Base-by-base conservation (phyloP, 2,329 filamentous ascomycete species). In the Xylaria sp. region DNA sequence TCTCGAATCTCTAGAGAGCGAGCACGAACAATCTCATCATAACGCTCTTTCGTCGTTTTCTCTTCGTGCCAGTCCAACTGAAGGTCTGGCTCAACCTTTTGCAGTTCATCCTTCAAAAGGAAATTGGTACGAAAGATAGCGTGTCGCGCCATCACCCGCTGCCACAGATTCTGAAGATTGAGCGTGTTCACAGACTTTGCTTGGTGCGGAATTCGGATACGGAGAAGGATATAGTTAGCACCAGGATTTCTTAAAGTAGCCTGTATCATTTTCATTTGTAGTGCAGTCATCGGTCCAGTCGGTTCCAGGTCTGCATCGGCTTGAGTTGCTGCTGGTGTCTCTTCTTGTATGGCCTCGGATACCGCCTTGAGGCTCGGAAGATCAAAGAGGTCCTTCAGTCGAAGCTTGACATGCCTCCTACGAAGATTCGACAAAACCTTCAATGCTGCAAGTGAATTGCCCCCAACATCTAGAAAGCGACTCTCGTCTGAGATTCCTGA, bases 211-310 rank as follows among this genome's bases (percentile, higher is more conserved):
- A 61, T 61, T n/a, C 35, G 33, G 23, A 61, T 61, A 35, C 51
- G 58, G 14, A 61, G 58, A 31, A 61, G 58, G 1, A 54, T 28
- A 28, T 14, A 28, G 9, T 61, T 61, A 8, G 51, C 58, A 42
- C 58, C 58, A 7, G 51, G 58, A 19, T 14, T 37, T 47, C 47
- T 61, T n/a, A 61, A 56, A 52, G 43, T 56, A 28, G 58, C 43
- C 12, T 33, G 58, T 35, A 52, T 49, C 58, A 61, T 61, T 35
- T 61, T 61, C 25, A 35, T 25, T 19, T 61, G 58, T 3, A 61
- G 43, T 31, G 50, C 35, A n/a, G 58, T 49, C 58, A 56, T 61
- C 9, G 58, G 58, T 6, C 58, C 58, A 35, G 12, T 35, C 12
- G 31, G 31, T 35, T 35, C 12, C 31, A 35, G 31, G 31, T 35